These are phyloP conservation scores for Pistacia atlantica DNA, from an alignment of 345 rosid species.

Conservation along the genomic window DNA sequence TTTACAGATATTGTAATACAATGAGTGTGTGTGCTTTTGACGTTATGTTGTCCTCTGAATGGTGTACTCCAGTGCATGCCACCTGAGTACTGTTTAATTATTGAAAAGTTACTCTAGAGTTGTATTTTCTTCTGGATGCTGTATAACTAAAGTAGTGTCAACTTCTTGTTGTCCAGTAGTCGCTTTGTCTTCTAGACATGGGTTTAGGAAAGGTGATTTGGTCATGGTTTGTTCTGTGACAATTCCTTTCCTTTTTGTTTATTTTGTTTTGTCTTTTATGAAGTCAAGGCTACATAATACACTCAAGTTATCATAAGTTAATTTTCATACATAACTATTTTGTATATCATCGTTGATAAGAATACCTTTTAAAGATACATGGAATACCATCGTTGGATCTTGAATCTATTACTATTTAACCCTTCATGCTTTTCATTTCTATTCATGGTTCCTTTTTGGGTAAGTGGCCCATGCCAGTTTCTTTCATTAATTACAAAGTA, in stretches of 20 bases:
- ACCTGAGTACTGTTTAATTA: neutral
- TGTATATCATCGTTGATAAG: too few relatives aligned
- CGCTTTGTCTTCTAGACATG: neutral
- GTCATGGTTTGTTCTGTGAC: neutral
- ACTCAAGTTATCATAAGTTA: neutral
- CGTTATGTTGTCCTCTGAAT: too few relatives aligned
- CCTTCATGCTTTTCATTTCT: neutral
- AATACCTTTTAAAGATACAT: too few relatives aligned
- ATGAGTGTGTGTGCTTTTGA: neutral
- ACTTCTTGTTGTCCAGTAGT: neutral
- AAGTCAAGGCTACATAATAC: neutral
- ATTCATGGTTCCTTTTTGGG: neutral
- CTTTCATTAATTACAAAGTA: neutral
- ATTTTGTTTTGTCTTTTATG: neutral
- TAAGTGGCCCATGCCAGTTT: neutral
- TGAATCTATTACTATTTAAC: neutral
- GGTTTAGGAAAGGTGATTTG: neutral
- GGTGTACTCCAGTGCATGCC: neutral
- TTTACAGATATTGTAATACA: neutral
- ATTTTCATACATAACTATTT: too few relatives aligned
- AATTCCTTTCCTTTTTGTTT: neutral
- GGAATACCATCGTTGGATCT: neutral
- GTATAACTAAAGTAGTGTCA: neutral
- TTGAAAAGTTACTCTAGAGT: neutral
- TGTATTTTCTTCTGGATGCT: neutral